Conservation (phyloP, 192 early-diverging fungal species). For the Neocallimastix lanati region DNA sequence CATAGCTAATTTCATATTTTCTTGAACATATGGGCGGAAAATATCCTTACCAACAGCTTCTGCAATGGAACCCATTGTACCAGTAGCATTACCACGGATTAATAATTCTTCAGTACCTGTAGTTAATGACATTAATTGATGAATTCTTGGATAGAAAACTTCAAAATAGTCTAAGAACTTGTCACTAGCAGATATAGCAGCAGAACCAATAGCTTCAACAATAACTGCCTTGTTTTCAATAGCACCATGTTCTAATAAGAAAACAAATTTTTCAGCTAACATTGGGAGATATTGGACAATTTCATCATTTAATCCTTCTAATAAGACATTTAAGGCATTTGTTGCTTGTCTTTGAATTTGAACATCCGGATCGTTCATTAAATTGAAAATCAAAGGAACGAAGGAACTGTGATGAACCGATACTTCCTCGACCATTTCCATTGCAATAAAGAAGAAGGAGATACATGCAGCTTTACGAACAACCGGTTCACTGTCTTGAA, state of each 20-base stretch:
- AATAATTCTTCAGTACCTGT: slow-evolving; percentile 48
- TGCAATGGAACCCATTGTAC: slow-evolving; percentile 66
- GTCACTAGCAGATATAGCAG: slow-evolving; percentile 65
- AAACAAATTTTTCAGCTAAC: slow-evolving; percentile 62
- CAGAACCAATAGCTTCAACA: slow-evolving; percentile 70
- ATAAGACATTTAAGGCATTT: slow-evolving; percentile 72
- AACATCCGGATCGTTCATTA: slow-evolving; percentile 57
- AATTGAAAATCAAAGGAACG: slow-evolving; percentile 64
- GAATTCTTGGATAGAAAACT: slow-evolving; percentile 45
- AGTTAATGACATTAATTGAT: slow-evolving; percentile 47
- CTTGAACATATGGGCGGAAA: slow-evolving; percentile 56
- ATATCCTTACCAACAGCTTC: slow-evolving; percentile 68
- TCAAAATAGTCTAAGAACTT: slow-evolving; percentile 61
- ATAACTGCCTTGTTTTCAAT: slow-evolving; percentile 58
- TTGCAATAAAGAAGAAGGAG: slow-evolving; percentile 59
- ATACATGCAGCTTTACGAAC: slow-evolving; percentile 78
- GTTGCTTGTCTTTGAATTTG: slow-evolving; percentile 61
- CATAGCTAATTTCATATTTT: slow-evolving; percentile 54
- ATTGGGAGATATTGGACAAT: slow-evolving; percentile 62
- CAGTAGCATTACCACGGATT: slow-evolving; percentile 69
- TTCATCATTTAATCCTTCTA: slow-evolving; percentile 64
- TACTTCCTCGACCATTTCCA: slow-evolving; percentile 65
- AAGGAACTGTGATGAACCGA: slow-evolving; percentile 60
- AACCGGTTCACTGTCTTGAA: slow-evolving; percentile 56
- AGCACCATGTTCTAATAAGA: slow-evolving; percentile 47